Conservation (phyloP, 768 basidiomycete species). For the Clitopilus hobsonii region DNA sequence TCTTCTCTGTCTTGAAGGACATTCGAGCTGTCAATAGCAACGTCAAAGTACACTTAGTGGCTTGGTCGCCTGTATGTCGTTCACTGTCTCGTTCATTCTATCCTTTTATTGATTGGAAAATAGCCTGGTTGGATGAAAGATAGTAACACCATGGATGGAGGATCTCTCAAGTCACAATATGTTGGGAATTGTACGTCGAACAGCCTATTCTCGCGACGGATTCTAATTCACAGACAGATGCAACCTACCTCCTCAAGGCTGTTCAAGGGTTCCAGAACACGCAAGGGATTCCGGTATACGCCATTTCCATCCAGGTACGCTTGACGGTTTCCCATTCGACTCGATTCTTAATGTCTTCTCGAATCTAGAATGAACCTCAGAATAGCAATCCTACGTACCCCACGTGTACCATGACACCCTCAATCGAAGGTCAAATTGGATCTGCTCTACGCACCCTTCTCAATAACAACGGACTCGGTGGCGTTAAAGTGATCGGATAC, state of each 20-base stretch:
- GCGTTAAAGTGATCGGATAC: slow-evolving; percentile 56
- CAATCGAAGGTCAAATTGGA: slow-evolving; percentile 56
- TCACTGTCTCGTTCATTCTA: neutral
- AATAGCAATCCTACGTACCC: slow-evolving; percentile 68
- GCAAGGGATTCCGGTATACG: slow-evolving; percentile 58
- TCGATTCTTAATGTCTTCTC: neutral
- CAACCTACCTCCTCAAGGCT: slow-evolving; percentile 67
- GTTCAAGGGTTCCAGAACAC: slow-evolving; percentile 58
- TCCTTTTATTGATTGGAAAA: slow-evolving; percentile 3
- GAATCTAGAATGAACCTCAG: slow-evolving; percentile 41
- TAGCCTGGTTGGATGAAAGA: slow-evolving; percentile 82
- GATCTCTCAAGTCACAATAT: slow-evolving; percentile 47
- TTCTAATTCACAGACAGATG: slow-evolving; percentile 38
- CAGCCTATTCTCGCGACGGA: slow-evolving; percentile 2
- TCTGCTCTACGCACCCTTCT: slow-evolving; percentile 51
- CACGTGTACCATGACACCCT: slow-evolving; percentile 49
- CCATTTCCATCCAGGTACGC: slow-evolving; percentile 49
- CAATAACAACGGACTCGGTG: slow-evolving; percentile 55
- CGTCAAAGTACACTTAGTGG: slow-evolving; percentile 53
- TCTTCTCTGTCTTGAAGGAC: slow-evolving; percentile 61
- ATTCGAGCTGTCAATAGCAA: slow-evolving; percentile 53
- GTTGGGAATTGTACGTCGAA: slow-evolving; percentile 46
- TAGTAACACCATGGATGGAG: slow-evolving; percentile 63
- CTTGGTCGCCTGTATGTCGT: slow-evolving; percentile 68
- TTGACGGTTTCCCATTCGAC: neutral